These are phyloP conservation scores for Coemansia umbellata DNA, from an alignment of 192 early-diverging fungal genomes.

Conservation along the genomic window DNA sequence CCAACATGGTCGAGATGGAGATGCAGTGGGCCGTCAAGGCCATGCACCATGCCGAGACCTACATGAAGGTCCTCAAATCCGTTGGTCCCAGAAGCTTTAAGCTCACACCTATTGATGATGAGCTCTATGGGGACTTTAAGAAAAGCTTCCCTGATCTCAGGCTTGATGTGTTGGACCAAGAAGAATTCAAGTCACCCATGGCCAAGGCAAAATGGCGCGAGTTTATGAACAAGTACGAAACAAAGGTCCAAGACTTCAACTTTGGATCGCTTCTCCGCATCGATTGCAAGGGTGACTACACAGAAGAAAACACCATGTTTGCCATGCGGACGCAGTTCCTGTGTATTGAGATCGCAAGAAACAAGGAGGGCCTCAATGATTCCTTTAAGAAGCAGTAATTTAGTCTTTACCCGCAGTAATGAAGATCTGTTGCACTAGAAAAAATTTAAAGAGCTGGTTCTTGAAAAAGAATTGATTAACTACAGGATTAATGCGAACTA, in stretches of 20 bases:
- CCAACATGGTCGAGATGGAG: conserved; percentile 79
- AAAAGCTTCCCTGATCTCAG: conserved; percentile 75
- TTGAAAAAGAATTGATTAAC: too few relatives aligned
- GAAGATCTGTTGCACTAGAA: too few relatives aligned
- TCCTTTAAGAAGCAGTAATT: conserved; percentile 8
- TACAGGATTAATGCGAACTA: too few relatives aligned
- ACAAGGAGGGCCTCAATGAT: conserved; percentile 78
- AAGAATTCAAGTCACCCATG: conserved; percentile 75
- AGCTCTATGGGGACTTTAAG: conserved; percentile 76
- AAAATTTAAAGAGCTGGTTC: too few relatives aligned
- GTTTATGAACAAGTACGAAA: conserved; percentile 85
- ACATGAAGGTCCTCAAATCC: conserved; percentile 73
- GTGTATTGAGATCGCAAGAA: conserved; percentile 88
- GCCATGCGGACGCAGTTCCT: conserved; percentile 86
- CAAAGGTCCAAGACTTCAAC: conserved; percentile 84
- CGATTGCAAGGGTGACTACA: conserved; percentile 73
- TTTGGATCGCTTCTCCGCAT: conserved; percentile 88
- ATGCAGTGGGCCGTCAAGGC: conserved; percentile 96
- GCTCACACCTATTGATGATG: conserved; percentile 80
- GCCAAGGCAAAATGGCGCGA: conserved; percentile 87
- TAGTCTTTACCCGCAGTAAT: too few relatives aligned
- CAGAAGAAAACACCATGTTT: conserved; percentile 85
- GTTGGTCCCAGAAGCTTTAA: conserved; percentile 72
- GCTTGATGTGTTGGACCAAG: conserved; percentile 64
- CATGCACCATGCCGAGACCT: conserved; percentile 92